Evolutionary conservation across 2,329 filamentous ascomycete species (phyloP).

Genomic region (Penicillium sp.): DNA sequence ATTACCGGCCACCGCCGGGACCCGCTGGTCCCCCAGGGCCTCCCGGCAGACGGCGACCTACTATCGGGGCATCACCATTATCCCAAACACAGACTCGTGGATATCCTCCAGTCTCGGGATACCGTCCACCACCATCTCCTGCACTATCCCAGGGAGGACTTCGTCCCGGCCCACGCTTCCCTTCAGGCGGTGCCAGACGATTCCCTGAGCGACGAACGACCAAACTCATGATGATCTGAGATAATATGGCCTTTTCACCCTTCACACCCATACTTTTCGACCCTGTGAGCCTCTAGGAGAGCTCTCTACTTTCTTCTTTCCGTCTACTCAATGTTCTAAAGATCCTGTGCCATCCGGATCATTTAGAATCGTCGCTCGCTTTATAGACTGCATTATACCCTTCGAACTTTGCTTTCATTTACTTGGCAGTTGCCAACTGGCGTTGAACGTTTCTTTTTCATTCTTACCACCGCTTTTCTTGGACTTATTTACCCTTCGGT

Average conservation of each 20-base stretch:
- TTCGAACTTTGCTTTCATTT: constrained; percentile 13
- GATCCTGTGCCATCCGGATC: neutral
- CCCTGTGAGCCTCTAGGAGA: neutral
- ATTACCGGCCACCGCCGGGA: constrained; percentile 29
- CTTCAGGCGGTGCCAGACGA: constrained; percentile 39
- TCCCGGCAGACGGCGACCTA: constrained; percentile 42
- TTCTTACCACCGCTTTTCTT: neutral
- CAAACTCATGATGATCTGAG: constrained; percentile 54
- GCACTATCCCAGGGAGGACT: constrained; percentile 22
- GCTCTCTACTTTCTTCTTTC: neutral
- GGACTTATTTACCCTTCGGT: neutral
- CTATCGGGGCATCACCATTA: constrained; percentile 38
- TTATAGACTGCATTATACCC: constrained; percentile 30
- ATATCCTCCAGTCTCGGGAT: constrained; percentile 34
- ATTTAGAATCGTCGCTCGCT: constrained; percentile 17
- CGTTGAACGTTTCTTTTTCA: constrained; percentile 20
- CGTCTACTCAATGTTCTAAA: neutral
- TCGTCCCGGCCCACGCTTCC: constrained; percentile 26
- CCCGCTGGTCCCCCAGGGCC: constrained; percentile 3
- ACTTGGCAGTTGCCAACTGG: constrained; percentile 13
- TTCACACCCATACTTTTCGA: neutral
- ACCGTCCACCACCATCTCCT: constrained; percentile 27
- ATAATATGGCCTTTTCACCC: neutral
- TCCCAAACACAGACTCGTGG: constrained; percentile 30
- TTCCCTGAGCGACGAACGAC: constrained; percentile 56